Percentiles rank a stretch among this genome's conserved stretches.
These are phyloP conservation scores for Pythium dissotocum DNA, from an alignment of 352 stramenopile genomes.

Conservation along the genomic window DNA sequence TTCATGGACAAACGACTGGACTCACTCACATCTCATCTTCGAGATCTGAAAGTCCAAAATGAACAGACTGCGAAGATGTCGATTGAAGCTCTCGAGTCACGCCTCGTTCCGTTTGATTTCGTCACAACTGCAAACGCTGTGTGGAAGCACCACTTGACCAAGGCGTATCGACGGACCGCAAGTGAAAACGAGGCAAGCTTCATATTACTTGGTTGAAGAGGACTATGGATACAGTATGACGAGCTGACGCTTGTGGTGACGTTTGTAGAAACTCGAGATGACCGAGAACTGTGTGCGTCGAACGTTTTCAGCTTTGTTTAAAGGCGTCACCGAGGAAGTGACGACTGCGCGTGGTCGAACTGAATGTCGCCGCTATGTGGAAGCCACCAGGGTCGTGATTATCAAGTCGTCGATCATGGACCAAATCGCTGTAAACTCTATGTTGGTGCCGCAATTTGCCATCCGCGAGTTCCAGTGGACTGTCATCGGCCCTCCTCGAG, in stretches of 20 bases:
- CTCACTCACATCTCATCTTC: neutral
- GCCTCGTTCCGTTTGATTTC: constrained; percentile 18
- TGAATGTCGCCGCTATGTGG: constrained; percentile 9
- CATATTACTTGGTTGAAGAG: too few relatives aligned
- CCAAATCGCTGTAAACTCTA: neutral
- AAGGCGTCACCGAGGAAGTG: neutral
- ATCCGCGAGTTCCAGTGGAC: constrained; percentile 21
- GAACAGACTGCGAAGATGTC: constrained; percentile 10
- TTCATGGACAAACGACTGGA: constrained; percentile 12
- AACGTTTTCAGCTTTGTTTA: neutral
- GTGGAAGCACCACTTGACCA: constrained; percentile 19
- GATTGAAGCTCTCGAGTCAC: constrained; percentile 19
- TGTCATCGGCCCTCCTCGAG: constrained; percentile 8
- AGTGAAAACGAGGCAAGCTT: neutral
- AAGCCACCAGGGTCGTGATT: constrained; percentile 17
- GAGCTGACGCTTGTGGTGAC: too few relatives aligned
- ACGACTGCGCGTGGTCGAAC: constrained; percentile 7
- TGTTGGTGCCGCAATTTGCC: constrained; percentile 1
- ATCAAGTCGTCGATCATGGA: constrained; percentile 20
- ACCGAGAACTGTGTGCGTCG: constrained; percentile 9
- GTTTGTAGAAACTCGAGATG: constrained; percentile 3
- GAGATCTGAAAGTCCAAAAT: constrained; percentile 13
- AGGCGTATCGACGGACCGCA: neutral
- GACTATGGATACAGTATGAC: too few relatives aligned
- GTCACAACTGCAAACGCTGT: constrained; percentile 12